Evolutionary conservation across 2,329 filamentous ascomycete species (phyloP).

Genomic region (Scopulariopsis brevicaulis): DNA sequence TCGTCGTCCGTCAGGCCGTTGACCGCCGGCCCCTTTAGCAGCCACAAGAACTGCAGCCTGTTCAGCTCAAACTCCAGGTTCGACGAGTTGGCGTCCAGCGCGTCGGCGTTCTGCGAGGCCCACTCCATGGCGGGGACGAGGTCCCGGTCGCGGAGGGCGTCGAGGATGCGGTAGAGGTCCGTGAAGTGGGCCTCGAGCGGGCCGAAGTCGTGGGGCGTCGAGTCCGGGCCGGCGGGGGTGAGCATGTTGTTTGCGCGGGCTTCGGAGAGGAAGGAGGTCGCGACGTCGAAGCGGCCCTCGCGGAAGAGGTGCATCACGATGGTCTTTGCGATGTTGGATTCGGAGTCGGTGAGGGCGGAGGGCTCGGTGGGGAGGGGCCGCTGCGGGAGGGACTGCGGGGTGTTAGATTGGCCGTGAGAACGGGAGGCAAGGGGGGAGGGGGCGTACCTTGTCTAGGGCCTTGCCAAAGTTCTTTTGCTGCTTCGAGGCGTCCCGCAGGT

Average conservation of each 20-base stretch:
- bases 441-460: constrained; percentile 63
- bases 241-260: constrained; percentile 15
- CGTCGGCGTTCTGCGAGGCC: constrained; percentile 59
- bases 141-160: constrained; percentile 63
- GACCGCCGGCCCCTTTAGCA: constrained; percentile 55
- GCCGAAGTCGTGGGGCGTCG: constrained; percentile 1
- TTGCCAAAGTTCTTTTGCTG: constrained; percentile 77
- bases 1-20: constrained; percentile 44
- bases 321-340: constrained; percentile 68
- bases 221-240: neutral
- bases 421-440: neutral
- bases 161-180: constrained; percentile 83
- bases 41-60: constrained; percentile 79
- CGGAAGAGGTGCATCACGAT: constrained; percentile 94
- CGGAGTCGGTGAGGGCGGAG: constrained; percentile 57
- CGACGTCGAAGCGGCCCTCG: constrained; percentile 86
- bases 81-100: constrained; percentile 72
- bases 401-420: neutral
- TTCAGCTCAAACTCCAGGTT: constrained; percentile 93
- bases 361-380: constrained; percentile 59
- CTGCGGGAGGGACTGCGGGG: constrained; percentile 20
- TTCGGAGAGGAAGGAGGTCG: constrained; percentile 74
- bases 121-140: constrained; percentile 77
- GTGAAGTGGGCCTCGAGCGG: constrained; percentile 43
- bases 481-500: constrained; percentile 73